These are phyloP conservation scores for Blastobotrys serpentis DNA, from an alignment of 1,139 yeast species.

Conservation along the genomic window DNA sequence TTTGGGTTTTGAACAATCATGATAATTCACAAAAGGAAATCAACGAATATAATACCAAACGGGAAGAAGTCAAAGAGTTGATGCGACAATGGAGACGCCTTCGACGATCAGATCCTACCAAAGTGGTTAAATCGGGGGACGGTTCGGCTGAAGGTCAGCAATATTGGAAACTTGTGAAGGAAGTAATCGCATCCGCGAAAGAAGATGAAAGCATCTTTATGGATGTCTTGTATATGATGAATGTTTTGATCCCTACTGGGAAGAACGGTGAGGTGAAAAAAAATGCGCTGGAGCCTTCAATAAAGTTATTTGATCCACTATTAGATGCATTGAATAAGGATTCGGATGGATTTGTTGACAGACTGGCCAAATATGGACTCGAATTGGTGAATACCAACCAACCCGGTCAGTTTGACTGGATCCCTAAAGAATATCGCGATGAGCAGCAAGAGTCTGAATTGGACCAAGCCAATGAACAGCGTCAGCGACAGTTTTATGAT, in stretches of 20 bases:
- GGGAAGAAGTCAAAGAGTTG: slow-evolving; percentile 33
- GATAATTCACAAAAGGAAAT: slow-evolving; percentile 29
- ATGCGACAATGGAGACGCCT: slow-evolving; percentile 42
- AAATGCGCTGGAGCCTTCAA: slow-evolving; percentile 13
- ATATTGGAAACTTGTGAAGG: slow-evolving; percentile 24
- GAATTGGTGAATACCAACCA: slow-evolving; percentile 17
- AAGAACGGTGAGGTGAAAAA: slow-evolving; percentile 19
- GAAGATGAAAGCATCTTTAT: slow-evolving; percentile 27
- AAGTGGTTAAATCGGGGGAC: slow-evolving; percentile 31
- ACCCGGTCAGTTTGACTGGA: slow-evolving; percentile 11
- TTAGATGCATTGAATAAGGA: slow-evolving; percentile 22
- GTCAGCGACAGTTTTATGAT: neutral
- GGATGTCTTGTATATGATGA: slow-evolving; percentile 30
- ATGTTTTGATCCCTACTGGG: slow-evolving; percentile 34
- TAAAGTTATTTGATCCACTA: slow-evolving; percentile 29
- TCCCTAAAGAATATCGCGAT: slow-evolving; percentile 13
- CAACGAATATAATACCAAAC: slow-evolving; percentile 20
- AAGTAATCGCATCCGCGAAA: slow-evolving; percentile 18
- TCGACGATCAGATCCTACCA: slow-evolving; percentile 48
- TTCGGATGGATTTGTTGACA: slow-evolving; percentile 22
- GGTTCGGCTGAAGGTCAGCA: slow-evolving; percentile 24
- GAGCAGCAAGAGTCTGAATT: neutral
- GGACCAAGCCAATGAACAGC: neutral
- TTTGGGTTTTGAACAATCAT: slow-evolving; percentile 57
- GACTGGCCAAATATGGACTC: slow-evolving; percentile 22